Evolutionary conservation across 257 asterid species (phyloP).

Genomic region (Solanum dulcamara): DNA sequence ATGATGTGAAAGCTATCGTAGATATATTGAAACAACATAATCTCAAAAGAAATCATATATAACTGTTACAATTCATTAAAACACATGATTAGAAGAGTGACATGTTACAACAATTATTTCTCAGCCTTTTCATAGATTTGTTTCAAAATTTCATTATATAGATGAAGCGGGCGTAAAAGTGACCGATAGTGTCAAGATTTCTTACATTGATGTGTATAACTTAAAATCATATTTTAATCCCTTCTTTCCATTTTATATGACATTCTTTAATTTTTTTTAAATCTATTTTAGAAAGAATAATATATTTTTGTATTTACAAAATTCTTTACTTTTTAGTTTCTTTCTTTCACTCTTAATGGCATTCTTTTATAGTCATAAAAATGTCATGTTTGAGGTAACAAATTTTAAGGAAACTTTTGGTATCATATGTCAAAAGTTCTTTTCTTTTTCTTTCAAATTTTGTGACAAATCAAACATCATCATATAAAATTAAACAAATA

Average conservation of each 20-base stretch:
- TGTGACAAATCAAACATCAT: background rate
- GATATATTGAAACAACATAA: too few species aligned
- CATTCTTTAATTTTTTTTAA: too few species aligned
- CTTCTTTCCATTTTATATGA: too few species aligned
- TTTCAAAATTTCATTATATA: background rate
- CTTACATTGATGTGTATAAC: background rate
- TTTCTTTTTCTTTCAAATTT: background rate
- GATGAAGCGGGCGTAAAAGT: background rate
- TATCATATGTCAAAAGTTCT: background rate
- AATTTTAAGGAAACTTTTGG: background rate
- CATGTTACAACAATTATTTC: too few species aligned
- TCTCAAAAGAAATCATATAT: too few species aligned
- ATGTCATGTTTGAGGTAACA: background rate
- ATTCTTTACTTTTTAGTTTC: background rate
- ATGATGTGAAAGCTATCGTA: too few species aligned
- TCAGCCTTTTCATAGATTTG: background rate
- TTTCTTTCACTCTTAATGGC: fast-evolving
- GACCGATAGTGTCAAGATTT: background rate
- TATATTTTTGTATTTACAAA: background rate
- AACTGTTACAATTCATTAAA: too few species aligned
- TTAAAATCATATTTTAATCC: background rate
- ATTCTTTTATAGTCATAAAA: background rate
- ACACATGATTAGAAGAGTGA: too few species aligned
- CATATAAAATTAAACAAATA: background rate
- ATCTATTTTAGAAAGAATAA: too few species aligned